Conservation (phyloP, 208 protist species). For the Herpetomonas samuelpessoai region DNA sequence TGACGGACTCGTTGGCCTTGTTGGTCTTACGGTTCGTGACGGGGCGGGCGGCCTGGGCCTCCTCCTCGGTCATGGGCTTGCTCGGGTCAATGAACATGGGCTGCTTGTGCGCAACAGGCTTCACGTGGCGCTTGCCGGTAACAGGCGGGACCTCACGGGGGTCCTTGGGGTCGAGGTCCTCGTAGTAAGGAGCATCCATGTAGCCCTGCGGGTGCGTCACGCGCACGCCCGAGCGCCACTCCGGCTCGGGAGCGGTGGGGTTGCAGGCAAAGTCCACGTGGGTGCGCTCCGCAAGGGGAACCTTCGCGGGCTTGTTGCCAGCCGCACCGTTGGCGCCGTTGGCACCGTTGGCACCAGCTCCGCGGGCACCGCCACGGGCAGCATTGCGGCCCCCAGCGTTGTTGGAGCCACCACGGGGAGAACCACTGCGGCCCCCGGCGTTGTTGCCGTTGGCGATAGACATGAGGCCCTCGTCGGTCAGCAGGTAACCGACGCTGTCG, state of each 20-base stretch:
- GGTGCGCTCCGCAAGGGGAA: not conserved
- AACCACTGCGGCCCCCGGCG: not conserved
- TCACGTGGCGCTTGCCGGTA: constrained; percentile 40
- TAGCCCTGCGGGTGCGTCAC: constrained; percentile 21
- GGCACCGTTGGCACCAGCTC: constrained; percentile 11
- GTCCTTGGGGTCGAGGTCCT: constrained; percentile 51
- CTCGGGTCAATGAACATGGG: not conserved
- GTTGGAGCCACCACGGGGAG: not conserved
- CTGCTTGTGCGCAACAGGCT: constrained; percentile 5
- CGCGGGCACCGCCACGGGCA: no score
- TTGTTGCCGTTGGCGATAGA: constrained; percentile 9
- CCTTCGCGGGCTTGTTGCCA: constrained; percentile 5
- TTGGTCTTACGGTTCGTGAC: constrained; percentile 43
- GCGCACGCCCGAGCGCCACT: constrained; percentile 33
- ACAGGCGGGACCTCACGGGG: constrained; percentile 17
- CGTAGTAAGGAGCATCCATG: constrained; percentile 63
- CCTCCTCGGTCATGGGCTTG: constrained; percentile 10
- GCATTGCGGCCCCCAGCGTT: constrained; percentile 3
- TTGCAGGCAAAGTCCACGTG: constrained; percentile 34
- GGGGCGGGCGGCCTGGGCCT: constrained; percentile 4
- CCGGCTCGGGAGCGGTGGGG: constrained; percentile 27
- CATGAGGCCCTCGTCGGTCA: constrained; percentile 75
- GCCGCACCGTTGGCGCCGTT: constrained; percentile 19
- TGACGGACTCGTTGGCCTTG: constrained; percentile 64
- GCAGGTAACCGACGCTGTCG: constrained; percentile 54